Percentiles rank a stretch among this genome's conserved stretches.
phyloP scores from a whole-genome alignment of 306 rosid species.

The Potentilla sterilis region DNA sequence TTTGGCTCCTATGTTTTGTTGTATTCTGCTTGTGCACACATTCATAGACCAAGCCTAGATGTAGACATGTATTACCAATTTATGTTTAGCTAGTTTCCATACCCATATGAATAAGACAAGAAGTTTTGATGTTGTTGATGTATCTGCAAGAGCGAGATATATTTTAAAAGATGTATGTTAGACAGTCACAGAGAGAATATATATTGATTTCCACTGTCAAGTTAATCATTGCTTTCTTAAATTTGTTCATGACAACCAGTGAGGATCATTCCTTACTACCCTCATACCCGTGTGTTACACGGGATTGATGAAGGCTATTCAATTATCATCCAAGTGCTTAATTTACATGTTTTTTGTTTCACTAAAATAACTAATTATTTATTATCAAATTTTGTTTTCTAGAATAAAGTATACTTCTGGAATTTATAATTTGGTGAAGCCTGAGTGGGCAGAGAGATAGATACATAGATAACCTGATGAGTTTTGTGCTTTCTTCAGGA shows the following conservation, averaged over 20 bases:
- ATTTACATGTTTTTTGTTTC: too few relatives aligned
- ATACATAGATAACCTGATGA: background rate
- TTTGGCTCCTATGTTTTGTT: slow-evolving; percentile 33
- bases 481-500: slow-evolving; percentile 47
- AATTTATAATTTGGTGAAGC: too few relatives aligned
- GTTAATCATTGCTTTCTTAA: background rate
- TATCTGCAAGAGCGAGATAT: slow-evolving; percentile 3
- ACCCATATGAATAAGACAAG: slow-evolving; percentile 15
- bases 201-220: background rate
- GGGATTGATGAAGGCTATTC: too few relatives aligned
- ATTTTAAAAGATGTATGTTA: background rate
- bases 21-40: background rate
- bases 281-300: background rate
- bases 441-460: background rate
- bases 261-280: background rate
- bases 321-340: too few relatives aligned
- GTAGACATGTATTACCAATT: background rate
- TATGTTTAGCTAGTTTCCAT: slow-evolving; percentile 11
- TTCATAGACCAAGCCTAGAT: background rate
- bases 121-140: slow-evolving; percentile 9
- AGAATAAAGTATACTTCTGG: too few relatives aligned
- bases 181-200: background rate
- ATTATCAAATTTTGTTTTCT: too few relatives aligned
- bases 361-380: too few relatives aligned
- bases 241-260: background rate